Base-by-base conservation (phyloP, 257 asterid species). In the Nyctanthes arbortristis region DNA sequence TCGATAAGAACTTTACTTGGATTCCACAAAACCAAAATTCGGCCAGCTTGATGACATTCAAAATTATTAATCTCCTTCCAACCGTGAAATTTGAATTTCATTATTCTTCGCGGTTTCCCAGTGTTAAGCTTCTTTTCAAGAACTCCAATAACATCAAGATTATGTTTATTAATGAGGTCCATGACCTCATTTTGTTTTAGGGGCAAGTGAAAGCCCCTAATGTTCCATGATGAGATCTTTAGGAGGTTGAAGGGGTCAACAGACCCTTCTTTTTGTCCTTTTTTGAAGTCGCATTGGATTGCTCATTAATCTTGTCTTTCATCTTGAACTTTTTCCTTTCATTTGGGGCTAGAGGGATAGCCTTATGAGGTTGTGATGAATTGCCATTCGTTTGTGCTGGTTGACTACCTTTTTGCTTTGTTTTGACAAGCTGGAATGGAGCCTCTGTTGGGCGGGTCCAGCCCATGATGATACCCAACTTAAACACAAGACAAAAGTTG, bases 121-220 rank as follows among this genome's bases (percentile, higher is more conserved):
- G 4, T 22, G 6, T 47, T 8, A 2, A 56, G 5, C 31, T 56
- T 7, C 0, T 14, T 56, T 24, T 56, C 62, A 11, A 56, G 12
- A 13, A 56, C 7, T 0, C 62, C 8, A 4, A 56, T 0, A 27
- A 56, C 31, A 22, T 56, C 62, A 22, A 56, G 7, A 11, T 56
- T 27, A 20, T 56, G 62, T 11, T 56, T 4, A 16, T 0, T 56
- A 0, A 22, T 0, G 16, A 56, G 30, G n/a, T 22, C 11, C 0
- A 0, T 3, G 5, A 56, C 34, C 9, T 33, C 32, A 11, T 27
- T 56, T 10, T 56, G 62, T 56, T 56, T 56, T 20, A 56, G 62
- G n/a, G 62, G 62, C 62, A 3, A 5, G 14, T 56, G 62, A 33
- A 56, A 56, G n/a, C 62, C 62, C 62, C 62, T 56, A 5, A 25